Conservation (phyloP, 179 eudicot genomes). For the Gypsophila paniculata region DNA sequence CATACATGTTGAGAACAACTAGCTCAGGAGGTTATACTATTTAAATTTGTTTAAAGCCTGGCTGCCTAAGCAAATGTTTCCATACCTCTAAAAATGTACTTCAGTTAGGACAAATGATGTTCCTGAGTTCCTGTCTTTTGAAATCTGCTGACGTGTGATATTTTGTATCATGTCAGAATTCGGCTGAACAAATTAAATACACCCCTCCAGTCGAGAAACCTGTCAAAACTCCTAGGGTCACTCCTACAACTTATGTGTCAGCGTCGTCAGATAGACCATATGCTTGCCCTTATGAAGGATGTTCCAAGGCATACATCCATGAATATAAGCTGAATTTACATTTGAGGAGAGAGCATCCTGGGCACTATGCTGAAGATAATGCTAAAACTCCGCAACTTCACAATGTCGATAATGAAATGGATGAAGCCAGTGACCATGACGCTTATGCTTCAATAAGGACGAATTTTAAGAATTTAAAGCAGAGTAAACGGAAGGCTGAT, state of each 20-base stretch:
- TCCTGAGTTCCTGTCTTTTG: background rate
- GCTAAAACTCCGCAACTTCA: slow-evolving; percentile 48
- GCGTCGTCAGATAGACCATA: slow-evolving; percentile 74
- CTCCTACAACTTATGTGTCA: slow-evolving; percentile 41
- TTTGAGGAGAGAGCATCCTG: slow-evolving; percentile 76
- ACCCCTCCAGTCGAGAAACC: slow-evolving; percentile 68
- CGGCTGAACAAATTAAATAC: slow-evolving; percentile 50
- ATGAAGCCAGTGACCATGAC: slow-evolving; percentile 83
- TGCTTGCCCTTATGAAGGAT: slow-evolving; percentile 83
- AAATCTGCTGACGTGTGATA: background rate
- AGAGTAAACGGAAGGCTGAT: slow-evolving; percentile 63
- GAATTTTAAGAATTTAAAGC: slow-evolving; percentile 50
- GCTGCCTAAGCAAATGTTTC: background rate
- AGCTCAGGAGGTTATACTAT: background rate
- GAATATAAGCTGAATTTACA: slow-evolving; percentile 95
- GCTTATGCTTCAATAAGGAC: slow-evolving; percentile 54
- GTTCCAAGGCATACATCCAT: slow-evolving; percentile 86
- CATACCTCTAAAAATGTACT: background rate
- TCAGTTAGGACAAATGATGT: background rate
- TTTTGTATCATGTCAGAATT: slow-evolving; percentile 26
- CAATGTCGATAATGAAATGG: slow-evolving; percentile 54
- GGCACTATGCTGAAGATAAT: slow-evolving; percentile 68
- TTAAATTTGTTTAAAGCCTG: background rate
- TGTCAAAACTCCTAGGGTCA: slow-evolving; percentile 48
- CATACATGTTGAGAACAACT: background rate